Evolutionary conservation across 805 yeast species (phyloP), one percentile per base, ranked within the genome.

Genomic region (Debaryomyces prosopidis): DNA sequence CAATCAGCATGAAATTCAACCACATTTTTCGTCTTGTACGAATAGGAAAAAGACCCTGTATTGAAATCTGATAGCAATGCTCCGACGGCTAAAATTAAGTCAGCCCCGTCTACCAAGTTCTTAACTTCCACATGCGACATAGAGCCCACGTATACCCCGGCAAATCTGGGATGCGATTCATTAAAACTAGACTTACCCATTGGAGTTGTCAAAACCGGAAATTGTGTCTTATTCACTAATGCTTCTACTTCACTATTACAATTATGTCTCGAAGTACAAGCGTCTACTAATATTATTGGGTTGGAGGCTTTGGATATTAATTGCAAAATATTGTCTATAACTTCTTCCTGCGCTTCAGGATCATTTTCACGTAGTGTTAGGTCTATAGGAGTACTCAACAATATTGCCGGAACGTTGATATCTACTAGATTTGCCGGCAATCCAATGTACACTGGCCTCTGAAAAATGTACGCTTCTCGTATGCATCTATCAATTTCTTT

Each of bases 121-220:
- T 82, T 82, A 44, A 86, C 89, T 51, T 77, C 86, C 48, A 89
- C 89, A 46, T 72, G 69, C 15, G 95, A 84, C 57, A 89, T 71
- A n/a, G 86, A 76, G 57, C 96, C 96, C 47, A 87, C 87, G 65
- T 88, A 88, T 46, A 85, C 89, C 68, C 96, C 96, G 55, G 89
- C 89, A 68, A 80, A 88, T 68, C 88, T 73, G 51, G 82, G 79
- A 64, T 82, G 77, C 49, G 75, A 75, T 69, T 88, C 96, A 66
- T 85, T 82, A 55, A 87, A 80, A 19, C 81, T 75, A 48, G 89
- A 85, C 69, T 88, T 88, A 69, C 96, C 96, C 94, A 88, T 87
- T 57, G 96, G 96, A 43, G 96, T 89, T 45, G 85, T 85, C 67
- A 81, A 88, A 40, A 85, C 84, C 38, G 94, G 92, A 82, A 82